Evolutionary conservation across 352 stramenopile species (phyloP).

Genomic region (Phytophthora agathidicida): DNA sequence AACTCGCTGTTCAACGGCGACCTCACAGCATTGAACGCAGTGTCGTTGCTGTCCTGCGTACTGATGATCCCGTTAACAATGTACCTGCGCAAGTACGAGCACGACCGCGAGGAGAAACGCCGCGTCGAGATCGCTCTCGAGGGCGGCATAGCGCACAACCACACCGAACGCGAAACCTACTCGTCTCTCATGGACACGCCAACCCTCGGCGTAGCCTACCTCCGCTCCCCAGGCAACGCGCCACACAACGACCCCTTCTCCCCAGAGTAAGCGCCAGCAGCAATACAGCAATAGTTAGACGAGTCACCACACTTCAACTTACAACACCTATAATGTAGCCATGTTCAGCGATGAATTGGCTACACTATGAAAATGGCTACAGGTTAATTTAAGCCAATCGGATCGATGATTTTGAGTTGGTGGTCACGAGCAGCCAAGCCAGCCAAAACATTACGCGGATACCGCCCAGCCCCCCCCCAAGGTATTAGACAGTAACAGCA

Average conservation of each 20-base stretch:
- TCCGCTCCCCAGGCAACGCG: conserved; percentile 56
- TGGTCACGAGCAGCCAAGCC: conserved; percentile 16
- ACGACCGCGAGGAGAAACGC: conserved; percentile 43
- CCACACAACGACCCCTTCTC: conserved; percentile 33
- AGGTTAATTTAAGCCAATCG: too few species aligned
- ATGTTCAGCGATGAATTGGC: too few species aligned
- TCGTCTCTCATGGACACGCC: conserved; percentile 55
- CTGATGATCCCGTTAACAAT: conserved; percentile 67
- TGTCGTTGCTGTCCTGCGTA: conserved; percentile 58
- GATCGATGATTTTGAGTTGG: neutral
- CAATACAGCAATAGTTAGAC: conserved; percentile 15
- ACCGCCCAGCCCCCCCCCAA: conserved; percentile 3
- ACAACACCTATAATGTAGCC: too few species aligned
- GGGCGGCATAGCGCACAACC: conserved; percentile 13
- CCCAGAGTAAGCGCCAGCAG: conserved; percentile 17
- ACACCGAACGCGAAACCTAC: conserved; percentile 38
- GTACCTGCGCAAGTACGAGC: conserved; percentile 62
- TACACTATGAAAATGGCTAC: too few species aligned
- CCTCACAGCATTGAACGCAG: conserved; percentile 55
- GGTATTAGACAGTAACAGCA: too few species aligned
- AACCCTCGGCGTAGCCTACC: conserved; percentile 53
- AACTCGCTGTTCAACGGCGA: conserved; percentile 65
- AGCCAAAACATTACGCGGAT: conserved; percentile 31
- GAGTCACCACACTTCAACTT: conserved; percentile 8
- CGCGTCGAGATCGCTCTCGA: conserved; percentile 39